These are phyloP conservation scores for Rhodotorula mucilaginosa DNA, from an alignment of 1,284 basidiomycete genomes.

Conservation along the genomic window DNA sequence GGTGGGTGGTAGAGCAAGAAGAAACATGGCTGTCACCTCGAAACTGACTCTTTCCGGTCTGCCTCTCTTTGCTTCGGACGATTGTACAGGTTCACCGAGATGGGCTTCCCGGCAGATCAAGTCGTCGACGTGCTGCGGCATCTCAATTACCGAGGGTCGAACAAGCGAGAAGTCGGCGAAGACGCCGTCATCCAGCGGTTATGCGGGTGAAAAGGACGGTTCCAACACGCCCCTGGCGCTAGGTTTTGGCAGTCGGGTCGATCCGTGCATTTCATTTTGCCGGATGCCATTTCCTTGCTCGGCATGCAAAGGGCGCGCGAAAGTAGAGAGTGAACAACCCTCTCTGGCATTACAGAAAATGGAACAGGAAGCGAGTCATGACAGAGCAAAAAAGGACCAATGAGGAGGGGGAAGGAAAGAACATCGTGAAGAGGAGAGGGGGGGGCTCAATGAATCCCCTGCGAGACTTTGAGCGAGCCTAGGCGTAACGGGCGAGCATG, in stretches of 20 bases:
- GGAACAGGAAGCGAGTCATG: neutral
- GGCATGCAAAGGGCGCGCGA: too few species aligned
- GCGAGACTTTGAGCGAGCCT: neutral
- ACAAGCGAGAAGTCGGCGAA: constrained; percentile 61
- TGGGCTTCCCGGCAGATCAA: constrained; percentile 36
- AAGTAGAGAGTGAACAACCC: too few species aligned
- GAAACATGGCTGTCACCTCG: neutral
- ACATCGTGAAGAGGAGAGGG: neutral
- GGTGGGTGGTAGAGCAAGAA: neutral
- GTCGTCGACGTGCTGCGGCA: constrained; percentile 61
- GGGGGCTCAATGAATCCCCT: too few species aligned
- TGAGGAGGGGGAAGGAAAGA: neutral
- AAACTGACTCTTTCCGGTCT: too few species aligned
- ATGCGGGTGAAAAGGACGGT: constrained; percentile 43
- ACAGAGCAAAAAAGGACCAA: neutral
- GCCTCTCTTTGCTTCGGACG: too few species aligned
- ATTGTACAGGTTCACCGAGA: neutral
- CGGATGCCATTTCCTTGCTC: too few species aligned
- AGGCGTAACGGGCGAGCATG: constrained; percentile 28
- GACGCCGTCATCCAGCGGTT: constrained; percentile 62
- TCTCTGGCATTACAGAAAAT: neutral
- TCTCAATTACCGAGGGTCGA: constrained; percentile 84
- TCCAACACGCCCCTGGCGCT: too few species aligned
- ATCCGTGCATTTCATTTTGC: too few species aligned
- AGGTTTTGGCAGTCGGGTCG: too few species aligned